Conservation (phyloP, 139 green algal genomes). For the Picochlorum sp. region DNA sequence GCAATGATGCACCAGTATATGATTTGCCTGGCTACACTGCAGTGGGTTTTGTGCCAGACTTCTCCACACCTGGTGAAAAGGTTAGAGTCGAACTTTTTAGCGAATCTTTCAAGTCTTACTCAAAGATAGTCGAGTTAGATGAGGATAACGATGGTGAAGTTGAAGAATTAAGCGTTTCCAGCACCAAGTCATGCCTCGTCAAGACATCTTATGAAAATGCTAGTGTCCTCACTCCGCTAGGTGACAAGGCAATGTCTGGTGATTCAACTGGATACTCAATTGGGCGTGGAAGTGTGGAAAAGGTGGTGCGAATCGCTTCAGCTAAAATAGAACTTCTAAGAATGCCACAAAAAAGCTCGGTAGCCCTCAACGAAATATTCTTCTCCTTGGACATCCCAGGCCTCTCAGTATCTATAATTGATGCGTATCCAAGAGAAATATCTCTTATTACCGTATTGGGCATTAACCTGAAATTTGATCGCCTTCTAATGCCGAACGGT, state of each 20-base stretch:
- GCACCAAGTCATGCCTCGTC: conserved; percentile 3
- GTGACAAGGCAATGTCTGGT: conserved; percentile 35
- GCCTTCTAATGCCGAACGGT: conserved; percentile 3
- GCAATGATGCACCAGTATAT: conserved; percentile 31
- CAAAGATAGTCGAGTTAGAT: too few species aligned
- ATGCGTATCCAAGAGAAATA: conserved; percentile 66
- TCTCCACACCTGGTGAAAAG: not conserved
- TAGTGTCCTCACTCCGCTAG: conserved; percentile 24
- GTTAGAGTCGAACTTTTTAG: too few species aligned
- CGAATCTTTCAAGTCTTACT: too few species aligned
- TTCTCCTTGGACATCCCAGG: conserved; percentile 22
- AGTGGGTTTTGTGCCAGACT: conserved; percentile 24
- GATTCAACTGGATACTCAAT: conserved; percentile 26
- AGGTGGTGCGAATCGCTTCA: conserved; percentile 38
- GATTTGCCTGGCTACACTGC: conserved; percentile 37
- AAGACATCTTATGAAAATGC: conserved; percentile 16
- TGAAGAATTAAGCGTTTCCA: conserved; percentile 19
- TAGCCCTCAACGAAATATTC: not conserved
- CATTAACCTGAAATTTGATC: conserved; percentile 2
- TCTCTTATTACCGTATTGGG: conserved; percentile 33
- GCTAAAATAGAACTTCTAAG: conserved; percentile 17
- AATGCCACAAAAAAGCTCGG: not conserved
- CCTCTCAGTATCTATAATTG: conserved; percentile 67
- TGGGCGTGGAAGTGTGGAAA: conserved; percentile 39
- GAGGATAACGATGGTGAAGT: too few species aligned